A percentile compares a stretch with the other conserved stretches of the same genome.
Evolutionary conservation across 805 yeast species (phyloP).

Genomic region (Nakazawaea populi): DNA sequence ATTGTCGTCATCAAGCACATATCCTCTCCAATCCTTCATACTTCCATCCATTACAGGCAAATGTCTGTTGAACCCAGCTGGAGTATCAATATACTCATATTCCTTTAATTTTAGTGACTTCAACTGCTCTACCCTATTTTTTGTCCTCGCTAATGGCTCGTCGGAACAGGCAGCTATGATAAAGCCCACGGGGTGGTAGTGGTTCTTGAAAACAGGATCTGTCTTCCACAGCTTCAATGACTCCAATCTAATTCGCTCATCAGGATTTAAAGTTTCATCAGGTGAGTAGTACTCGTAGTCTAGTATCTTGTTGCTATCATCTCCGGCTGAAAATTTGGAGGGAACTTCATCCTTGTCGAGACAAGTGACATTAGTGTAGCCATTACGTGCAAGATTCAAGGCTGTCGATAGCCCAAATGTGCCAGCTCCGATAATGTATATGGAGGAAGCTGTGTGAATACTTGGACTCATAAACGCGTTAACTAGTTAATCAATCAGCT

Average conservation of each 20-base stretch:
- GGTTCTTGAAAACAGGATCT: slow-evolving; percentile 21
- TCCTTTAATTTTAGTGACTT: not conserved
- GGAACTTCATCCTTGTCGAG: slow-evolving; percentile 26
- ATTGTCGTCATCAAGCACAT: slow-evolving; percentile 10
- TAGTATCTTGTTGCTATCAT: slow-evolving; percentile 30
- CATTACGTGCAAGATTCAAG: slow-evolving; percentile 23
- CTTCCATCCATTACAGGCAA: slow-evolving; percentile 12
- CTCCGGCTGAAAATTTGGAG: slow-evolving; percentile 28
- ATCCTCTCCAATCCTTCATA: slow-evolving; percentile 11
- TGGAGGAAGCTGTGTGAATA: slow-evolving; percentile 7
- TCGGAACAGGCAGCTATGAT: slow-evolving; percentile 15
- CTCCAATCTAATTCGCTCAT: slow-evolving; percentile 20
- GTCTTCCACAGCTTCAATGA: slow-evolving; percentile 22
- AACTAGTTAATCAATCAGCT: too few relatives aligned
- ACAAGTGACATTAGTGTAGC: slow-evolving; percentile 19
- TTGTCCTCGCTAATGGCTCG: slow-evolving; percentile 9
- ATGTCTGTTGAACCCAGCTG: slow-evolving; percentile 6
- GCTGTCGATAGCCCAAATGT: slow-evolving; percentile 33
- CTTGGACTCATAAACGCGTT: not conserved
- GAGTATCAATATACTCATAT: slow-evolving; percentile 11
- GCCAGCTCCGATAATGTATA: slow-evolving; percentile 31
- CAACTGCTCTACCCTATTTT: slow-evolving; percentile 5
- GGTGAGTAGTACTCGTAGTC: slow-evolving; percentile 17
- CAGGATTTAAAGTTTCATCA: slow-evolving; percentile 2
- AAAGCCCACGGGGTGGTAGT: slow-evolving; percentile 22